Evolutionary conservation across 1,284 basidiomycete species (phyloP).

Genomic region (Wolfiporia cocos): DNA sequence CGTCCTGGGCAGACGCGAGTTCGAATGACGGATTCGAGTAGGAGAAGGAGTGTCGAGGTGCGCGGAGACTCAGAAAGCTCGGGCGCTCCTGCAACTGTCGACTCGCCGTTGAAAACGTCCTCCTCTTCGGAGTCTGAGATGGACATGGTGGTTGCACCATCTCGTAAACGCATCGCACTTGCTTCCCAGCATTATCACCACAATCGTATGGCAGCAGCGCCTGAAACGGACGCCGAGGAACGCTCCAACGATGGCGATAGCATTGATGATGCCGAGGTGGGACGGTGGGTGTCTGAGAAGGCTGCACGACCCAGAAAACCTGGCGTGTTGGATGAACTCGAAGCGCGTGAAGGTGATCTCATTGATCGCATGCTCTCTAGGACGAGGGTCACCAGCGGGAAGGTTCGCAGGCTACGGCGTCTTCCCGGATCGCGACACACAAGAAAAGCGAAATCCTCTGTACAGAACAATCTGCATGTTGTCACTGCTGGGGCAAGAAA

Average conservation of each 20-base stretch:
- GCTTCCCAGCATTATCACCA: background rate
- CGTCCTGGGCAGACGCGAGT: constrained; percentile 19
- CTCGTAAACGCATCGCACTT: background rate
- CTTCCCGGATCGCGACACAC: too few species aligned
- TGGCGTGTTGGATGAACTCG: constrained; percentile 4
- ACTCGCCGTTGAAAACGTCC: background rate
- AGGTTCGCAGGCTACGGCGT: background rate
- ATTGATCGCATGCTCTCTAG: constrained; percentile 24
- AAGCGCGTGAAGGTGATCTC: constrained; percentile 17
- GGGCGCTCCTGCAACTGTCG: constrained; percentile 14
- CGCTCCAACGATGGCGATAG: background rate
- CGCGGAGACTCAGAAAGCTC: constrained; percentile 24
- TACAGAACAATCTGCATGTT: constrained; percentile 5
- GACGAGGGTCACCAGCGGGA: constrained; percentile 8
- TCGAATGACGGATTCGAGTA: constrained; percentile 10
- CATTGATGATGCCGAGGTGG: constrained; percentile 7
- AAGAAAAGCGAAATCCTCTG: constrained; percentile 5
- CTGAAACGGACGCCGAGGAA: background rate
- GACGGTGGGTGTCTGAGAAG: constrained; percentile 5
- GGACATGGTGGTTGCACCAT: constrained; percentile 3
- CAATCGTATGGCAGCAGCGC: background rate
- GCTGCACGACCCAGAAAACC: background rate
- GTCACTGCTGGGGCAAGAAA: constrained; percentile 10
- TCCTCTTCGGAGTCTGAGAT: constrained; percentile 7
- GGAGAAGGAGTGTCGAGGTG: constrained; percentile 13